These are phyloP conservation scores for Skeletonema costatum DNA, from an alignment of 108 stramenopile genomes.

Conservation along the genomic window DNA sequence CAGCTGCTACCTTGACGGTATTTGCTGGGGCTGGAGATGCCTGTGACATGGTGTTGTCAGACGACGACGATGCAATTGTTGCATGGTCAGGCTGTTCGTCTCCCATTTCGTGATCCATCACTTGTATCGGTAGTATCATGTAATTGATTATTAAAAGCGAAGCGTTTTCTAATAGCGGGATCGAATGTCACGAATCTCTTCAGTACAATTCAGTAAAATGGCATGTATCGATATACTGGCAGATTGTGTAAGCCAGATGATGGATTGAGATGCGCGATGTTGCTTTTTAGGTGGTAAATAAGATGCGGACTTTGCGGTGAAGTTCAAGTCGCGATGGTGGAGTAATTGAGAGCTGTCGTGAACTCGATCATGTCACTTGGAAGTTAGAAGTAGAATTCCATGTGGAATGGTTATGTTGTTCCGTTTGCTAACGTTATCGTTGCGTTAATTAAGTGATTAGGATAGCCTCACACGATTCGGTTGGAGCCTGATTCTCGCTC, in stretches of 20 bases:
- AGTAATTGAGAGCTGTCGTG: neutral
- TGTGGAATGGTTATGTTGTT: neutral
- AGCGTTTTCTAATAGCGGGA: no score
- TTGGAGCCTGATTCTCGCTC: no score
- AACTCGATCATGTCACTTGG: conserved; percentile 3
- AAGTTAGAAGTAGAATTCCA: neutral
- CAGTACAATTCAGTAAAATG: neutral
- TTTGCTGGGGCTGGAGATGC: conserved; percentile 6
- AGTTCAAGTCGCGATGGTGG: neutral
- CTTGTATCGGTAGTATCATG: conserved; percentile 1
- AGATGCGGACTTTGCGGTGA: neutral
- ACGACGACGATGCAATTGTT: conserved; percentile 6
- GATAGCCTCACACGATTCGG: no score
- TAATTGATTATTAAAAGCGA: neutral
- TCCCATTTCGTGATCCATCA: neutral
- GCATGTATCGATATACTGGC: no score
- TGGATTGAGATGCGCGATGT: neutral
- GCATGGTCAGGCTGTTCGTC: neutral
- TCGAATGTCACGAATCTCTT: conserved; percentile 1
- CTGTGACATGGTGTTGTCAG: conserved; percentile 6
- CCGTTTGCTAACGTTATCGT: neutral
- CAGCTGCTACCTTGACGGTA: conserved; percentile 60
- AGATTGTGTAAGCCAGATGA: neutral
- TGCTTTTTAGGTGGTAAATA: neutral
- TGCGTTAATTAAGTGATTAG: no score